Evolutionary conservation across 73 alveolate species (phyloP).

Genomic region (Blepharisma stoltei): DNA sequence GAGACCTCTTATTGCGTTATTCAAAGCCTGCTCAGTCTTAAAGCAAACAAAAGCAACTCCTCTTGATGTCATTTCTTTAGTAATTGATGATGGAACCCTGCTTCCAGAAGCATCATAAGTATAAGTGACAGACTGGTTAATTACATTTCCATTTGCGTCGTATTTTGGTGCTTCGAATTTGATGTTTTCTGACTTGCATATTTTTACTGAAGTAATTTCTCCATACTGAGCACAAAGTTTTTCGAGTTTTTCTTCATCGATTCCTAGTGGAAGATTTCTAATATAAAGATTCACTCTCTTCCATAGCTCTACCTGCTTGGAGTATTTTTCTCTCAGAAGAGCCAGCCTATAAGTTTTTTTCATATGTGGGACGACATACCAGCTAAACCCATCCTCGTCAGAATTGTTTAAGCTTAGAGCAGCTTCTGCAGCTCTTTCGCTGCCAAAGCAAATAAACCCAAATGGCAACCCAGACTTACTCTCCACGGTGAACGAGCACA

Average conservation of each 20-base stretch:
- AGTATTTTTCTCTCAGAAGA: not conserved
- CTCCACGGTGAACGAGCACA: too few species aligned
- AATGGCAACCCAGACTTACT: not conserved
- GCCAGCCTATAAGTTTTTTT: not conserved
- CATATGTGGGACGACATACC: slow-evolving; percentile 13
- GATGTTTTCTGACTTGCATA: not conserved
- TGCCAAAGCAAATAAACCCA: not conserved
- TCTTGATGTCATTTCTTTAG: not conserved
- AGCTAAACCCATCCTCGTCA: not conserved
- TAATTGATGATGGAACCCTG: too few species aligned
- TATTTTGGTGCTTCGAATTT: not conserved
- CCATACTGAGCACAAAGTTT: not conserved
- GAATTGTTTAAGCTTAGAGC: not conserved
- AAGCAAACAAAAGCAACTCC: not conserved
- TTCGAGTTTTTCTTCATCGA: not conserved
- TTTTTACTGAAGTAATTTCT: not conserved
- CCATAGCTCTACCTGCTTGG: not conserved
- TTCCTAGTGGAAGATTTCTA: not conserved
- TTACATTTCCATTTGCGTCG: not conserved
- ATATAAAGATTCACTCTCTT: not conserved
- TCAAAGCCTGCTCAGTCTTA: not conserved
- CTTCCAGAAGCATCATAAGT: too few species aligned
- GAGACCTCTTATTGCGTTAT: not conserved
- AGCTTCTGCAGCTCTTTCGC: not conserved
- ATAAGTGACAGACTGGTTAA: not conserved